A percentile compares a stretch with the other conserved stretches of the same genome.
These are phyloP conservation scores for Chloris gayana DNA, from an alignment of 176 grass and related monocot species.

Conservation along the genomic window DNA sequence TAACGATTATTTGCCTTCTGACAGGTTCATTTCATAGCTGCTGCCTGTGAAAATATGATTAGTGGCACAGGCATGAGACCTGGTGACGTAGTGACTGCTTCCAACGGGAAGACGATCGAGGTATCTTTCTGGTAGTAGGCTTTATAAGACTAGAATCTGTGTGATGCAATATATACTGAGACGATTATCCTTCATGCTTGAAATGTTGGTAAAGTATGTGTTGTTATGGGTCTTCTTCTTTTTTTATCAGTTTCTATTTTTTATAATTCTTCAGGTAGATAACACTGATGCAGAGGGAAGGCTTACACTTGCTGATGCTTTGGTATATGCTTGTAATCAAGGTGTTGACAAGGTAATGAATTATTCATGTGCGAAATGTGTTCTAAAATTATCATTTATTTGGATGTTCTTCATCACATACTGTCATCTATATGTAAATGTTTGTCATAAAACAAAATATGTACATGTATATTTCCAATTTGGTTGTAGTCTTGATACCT, in stretches of 20 bases:
- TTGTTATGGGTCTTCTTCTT: too few relatives aligned
- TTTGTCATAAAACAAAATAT: too few relatives aligned
- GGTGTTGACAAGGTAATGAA: constrained; percentile 23
- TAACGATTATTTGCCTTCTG: background rate
- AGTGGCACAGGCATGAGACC: constrained; percentile 99
- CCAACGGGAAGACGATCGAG: constrained; percentile 98
- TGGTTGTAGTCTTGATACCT: background rate
- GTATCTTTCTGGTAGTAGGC: constrained; percentile 30
- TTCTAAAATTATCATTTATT: background rate
- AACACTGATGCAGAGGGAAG: constrained; percentile 98
- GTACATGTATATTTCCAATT: background rate
- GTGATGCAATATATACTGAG: background rate
- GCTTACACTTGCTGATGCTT: constrained; percentile 93
- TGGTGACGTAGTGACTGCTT: constrained; percentile 95
- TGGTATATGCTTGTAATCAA: constrained; percentile 87
- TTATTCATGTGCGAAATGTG: background rate
- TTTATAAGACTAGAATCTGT: background rate
- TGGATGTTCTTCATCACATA: background rate
- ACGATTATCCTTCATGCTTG: too few relatives aligned
- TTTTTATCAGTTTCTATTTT: too few relatives aligned
- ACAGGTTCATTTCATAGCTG: constrained; percentile 96
- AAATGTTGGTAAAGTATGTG: too few relatives aligned
- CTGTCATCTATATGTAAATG: background rate
- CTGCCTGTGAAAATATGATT: constrained; percentile 99
- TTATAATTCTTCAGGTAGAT: constrained; percentile 67